phyloP scores from a whole-genome alignment of 257 asterid species.

The Solanum rostratum region DNA sequence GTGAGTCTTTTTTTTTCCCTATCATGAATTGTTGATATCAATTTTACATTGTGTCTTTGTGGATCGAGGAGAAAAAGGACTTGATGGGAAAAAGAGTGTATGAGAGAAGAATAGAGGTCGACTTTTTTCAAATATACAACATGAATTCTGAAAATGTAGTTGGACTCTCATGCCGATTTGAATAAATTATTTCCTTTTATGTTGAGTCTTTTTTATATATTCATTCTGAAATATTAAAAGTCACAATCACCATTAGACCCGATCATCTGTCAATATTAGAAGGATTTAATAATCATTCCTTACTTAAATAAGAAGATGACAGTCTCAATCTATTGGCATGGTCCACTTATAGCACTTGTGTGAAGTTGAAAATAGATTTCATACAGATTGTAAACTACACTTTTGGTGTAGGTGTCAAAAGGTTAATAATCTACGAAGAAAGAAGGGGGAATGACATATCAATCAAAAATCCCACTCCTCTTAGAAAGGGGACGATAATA shows the following conservation, averaged over 20 bases:
- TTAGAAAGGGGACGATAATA: neutral
- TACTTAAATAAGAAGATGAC: neutral
- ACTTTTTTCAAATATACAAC: neutral
- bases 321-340: neutral
- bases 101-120: no score
- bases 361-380: neutral
- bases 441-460: neutral
- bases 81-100: no score
- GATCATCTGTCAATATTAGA: neutral
- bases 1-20: no score
- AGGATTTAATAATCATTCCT: neutral
- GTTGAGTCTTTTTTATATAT: no score
- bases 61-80: no score
- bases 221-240: neutral
- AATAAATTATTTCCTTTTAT: neutral
- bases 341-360: neutral
- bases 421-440: neutral
- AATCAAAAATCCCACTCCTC: neutral
- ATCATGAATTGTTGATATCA: neutral
- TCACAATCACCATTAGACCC: neutral
- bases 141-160: neutral
- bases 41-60: no score
- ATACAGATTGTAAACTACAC: neutral
- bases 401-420: neutral
- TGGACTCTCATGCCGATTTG: neutral